Percentiles rank a stretch among this genome's conserved stretches.
Evolutionary conservation across 2,329 filamentous ascomycete genomes (phyloP).

Genomic region (Fusarium cyanostomum): DNA sequence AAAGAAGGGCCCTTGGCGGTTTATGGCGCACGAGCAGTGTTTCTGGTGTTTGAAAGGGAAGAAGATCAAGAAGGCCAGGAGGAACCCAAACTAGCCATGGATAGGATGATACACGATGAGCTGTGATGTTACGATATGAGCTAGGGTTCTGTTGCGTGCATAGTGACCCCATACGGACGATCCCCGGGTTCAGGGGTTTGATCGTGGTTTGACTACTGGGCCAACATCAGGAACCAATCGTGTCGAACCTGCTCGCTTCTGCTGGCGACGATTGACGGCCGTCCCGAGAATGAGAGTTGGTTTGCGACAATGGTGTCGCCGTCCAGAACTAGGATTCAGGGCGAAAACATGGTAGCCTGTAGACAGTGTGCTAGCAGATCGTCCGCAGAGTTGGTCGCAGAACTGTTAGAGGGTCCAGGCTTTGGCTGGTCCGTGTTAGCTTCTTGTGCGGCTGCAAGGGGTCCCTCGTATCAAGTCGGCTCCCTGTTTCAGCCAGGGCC

Average conservation of each 20-base stretch:
- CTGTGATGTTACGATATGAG: slow-evolving; percentile 27
- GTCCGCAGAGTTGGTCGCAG: slow-evolving; percentile 13
- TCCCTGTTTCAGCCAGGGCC: slow-evolving; percentile 32
- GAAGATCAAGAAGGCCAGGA: slow-evolving; percentile 28
- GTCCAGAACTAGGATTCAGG: slow-evolving; percentile 17
- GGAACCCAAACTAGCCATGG: slow-evolving; percentile 15
- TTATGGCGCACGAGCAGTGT: slow-evolving; percentile 26
- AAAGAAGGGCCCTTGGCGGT: slow-evolving; percentile 27
- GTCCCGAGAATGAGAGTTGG: slow-evolving; percentile 8
- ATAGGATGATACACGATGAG: slow-evolving; percentile 34
- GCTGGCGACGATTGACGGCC: background rate
- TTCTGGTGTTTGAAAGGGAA: slow-evolving; percentile 17
- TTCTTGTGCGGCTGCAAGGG: slow-evolving; percentile 7
- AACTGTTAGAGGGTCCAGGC: slow-evolving; percentile 20
- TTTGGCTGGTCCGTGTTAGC: slow-evolving; percentile 7
- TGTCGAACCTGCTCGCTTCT: background rate
- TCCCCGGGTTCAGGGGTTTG: slow-evolving; percentile 27
- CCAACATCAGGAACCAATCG: slow-evolving; percentile 18
- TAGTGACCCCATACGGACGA: slow-evolving; percentile 11
- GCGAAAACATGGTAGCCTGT: slow-evolving; percentile 8
- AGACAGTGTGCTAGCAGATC: slow-evolving; percentile 19
- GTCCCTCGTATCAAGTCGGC: slow-evolving; percentile 21
- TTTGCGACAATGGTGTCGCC: slow-evolving; percentile 22
- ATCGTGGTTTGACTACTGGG: slow-evolving; percentile 19
- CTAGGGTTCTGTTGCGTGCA: slow-evolving; percentile 9